These are phyloP conservation scores for Ophiostoma novo-ulmi DNA, from an alignment of 2,329 filamentous ascomycete species.

Conservation along the genomic window DNA sequence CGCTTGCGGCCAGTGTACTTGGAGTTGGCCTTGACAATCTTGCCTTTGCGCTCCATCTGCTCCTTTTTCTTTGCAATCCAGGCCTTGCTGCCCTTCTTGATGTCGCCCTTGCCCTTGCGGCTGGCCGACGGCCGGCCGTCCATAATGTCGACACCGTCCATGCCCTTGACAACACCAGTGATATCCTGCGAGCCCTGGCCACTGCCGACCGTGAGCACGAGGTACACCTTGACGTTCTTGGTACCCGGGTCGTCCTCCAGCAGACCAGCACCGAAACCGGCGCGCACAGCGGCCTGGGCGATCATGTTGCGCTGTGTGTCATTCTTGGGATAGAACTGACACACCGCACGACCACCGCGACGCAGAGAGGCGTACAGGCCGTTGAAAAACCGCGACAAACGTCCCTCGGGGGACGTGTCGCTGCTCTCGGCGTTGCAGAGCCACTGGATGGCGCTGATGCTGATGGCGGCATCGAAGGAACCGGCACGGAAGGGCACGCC, in stretches of 20 bases:
- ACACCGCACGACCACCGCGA: constrained; percentile 82
- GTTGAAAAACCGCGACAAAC: constrained; percentile 84
- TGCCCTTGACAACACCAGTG: constrained; percentile 78
- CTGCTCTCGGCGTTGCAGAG: constrained; percentile 90
- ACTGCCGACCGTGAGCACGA: constrained; percentile 84
- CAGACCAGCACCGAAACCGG: constrained; percentile 90
- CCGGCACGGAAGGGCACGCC: constrained; percentile 90
- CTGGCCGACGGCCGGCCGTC: constrained; percentile 58
- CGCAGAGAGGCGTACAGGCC: constrained; percentile 79
- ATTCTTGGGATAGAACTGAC: constrained; percentile 98
- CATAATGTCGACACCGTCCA: constrained; percentile 81
- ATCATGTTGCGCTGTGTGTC: constrained; percentile 90
- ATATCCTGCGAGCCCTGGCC: constrained; percentile 65
- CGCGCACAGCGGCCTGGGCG: constrained; percentile 79
- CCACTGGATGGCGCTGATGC: constrained; percentile 96
- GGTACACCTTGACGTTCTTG: constrained; percentile 94
- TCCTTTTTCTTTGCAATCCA: constrained; percentile 86
- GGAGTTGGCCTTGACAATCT: constrained; percentile 83
- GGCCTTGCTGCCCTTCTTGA: constrained; percentile 75
- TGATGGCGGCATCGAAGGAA: constrained; percentile 89
- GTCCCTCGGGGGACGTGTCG: constrained; percentile 72
- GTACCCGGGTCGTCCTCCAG: constrained; percentile 94
- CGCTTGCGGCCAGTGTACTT: constrained; percentile 94
- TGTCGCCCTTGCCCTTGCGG: constrained; percentile 44
- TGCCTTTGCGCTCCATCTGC: constrained; percentile 91